Evolutionary conservation across 768 basidiomycete genomes (phyloP).

Genomic region (Lepiota brunneoincarnata): DNA sequence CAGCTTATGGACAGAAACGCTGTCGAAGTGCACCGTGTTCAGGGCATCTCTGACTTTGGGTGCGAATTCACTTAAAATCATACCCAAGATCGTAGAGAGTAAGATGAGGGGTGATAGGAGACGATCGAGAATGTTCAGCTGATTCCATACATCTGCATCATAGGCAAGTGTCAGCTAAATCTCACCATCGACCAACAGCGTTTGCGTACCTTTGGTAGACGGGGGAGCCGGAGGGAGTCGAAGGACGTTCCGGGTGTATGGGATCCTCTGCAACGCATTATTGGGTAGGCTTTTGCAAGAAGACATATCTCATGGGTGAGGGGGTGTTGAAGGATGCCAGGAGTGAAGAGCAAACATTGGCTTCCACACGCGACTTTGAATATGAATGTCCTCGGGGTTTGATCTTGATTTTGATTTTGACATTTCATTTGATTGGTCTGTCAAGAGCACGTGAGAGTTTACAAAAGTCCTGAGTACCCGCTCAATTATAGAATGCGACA

Average conservation of each 20-base stretch:
- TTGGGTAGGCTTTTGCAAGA: not conserved
- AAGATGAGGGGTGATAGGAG: conserved; percentile 3
- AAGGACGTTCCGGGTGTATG: too few relatives aligned
- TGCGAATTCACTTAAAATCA: conserved; percentile 65
- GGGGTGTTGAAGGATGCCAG: not conserved
- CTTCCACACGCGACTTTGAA: too few relatives aligned
- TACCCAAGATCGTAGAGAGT: conserved; percentile 4
- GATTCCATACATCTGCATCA: conserved; percentile 1
- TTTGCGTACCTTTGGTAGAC: conserved; percentile 15
- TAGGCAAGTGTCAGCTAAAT: conserved; percentile 20
- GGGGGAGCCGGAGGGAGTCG: not conserved
- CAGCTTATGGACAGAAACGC: conserved; percentile 75
- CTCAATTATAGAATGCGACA: not conserved
- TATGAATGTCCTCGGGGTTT: not conserved
- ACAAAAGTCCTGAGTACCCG: too few relatives aligned
- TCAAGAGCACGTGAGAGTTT: not conserved
- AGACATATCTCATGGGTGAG: not conserved
- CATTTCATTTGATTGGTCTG: conserved; percentile 3
- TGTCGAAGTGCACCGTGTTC: conserved; percentile 56
- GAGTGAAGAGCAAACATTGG: not conserved
- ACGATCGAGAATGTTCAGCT: conserved; percentile 5
- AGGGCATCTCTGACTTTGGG: conserved; percentile 59
- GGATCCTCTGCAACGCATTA: not conserved
- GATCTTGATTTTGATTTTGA: conserved; percentile 13
- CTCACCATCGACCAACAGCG: conserved; percentile 65